A percentile compares a stretch with the other conserved stretches of the same genome.
These are phyloP conservation scores for Ophiognomonia clavigignenti-juglandacearum DNA, from an alignment of 2,329 filamentous ascomycete species.

Conservation along the genomic window DNA sequence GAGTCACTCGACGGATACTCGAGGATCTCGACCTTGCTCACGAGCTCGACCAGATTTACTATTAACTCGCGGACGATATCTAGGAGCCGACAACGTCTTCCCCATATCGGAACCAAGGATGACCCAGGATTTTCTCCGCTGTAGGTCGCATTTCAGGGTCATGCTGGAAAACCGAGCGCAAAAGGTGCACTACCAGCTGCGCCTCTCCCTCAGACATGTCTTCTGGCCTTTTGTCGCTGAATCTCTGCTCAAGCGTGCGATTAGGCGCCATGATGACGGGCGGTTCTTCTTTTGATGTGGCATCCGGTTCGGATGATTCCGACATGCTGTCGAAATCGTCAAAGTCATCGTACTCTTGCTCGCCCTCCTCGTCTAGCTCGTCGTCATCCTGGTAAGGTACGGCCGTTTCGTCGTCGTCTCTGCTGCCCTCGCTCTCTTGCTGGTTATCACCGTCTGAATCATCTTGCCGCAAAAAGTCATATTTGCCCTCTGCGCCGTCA, in stretches of 20 bases:
- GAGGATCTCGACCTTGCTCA: too few species aligned
- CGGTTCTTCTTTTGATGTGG: neutral
- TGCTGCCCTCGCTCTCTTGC: neutral
- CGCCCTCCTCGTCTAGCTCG: neutral
- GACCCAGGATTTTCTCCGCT: neutral
- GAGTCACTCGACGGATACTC: too few species aligned
- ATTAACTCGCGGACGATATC: too few species aligned
- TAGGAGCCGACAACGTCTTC: neutral
- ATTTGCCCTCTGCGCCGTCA: slow-evolving; percentile 2
- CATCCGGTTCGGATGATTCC: neutral
- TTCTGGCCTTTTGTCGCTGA: slow-evolving; percentile 4
- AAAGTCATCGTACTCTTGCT: neutral
- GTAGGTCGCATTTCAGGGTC: slow-evolving; percentile 2
- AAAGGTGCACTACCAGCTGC: slow-evolving; percentile 3
- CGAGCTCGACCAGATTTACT: too few species aligned
- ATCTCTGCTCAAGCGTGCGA: neutral
- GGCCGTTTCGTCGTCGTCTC: neutral
- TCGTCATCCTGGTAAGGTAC: neutral
- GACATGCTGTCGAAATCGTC: neutral
- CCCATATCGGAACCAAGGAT: slow-evolving; percentile 2
- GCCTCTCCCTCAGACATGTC: slow-evolving; percentile 6
- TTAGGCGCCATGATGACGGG: neutral
- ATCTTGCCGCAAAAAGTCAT: neutral
- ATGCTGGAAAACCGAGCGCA: slow-evolving; percentile 6
- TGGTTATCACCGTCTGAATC: neutral